Base-by-base conservation (phyloP, 441 rosid species). In the Bocquillonia castaneifolia region DNA sequence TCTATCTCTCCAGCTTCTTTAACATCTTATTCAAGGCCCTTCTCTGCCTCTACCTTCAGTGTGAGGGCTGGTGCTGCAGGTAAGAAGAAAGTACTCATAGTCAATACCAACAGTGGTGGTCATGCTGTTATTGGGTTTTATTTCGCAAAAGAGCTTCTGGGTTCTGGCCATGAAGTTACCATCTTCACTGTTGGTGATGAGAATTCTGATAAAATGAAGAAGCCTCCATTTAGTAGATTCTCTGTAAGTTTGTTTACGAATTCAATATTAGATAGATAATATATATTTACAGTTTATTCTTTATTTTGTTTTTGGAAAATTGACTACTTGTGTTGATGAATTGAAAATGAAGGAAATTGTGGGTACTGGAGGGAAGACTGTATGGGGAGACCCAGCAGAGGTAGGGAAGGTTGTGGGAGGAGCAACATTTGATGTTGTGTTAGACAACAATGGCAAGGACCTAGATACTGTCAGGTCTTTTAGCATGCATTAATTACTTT, bases 301-400 rank as follows among this genome's bases (percentile, higher is more conserved):
- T 17, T 6, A 31, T 10, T 40, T 55, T 18, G 28, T 42, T 45
- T 34, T 62, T 47, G 29, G 15, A 18, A 13, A 26, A 3, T 69
- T 55, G 45, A 47, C 6, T 2, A 26, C 52, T 62, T 10, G 7
- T 45, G 39, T 55, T 57, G 32, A 45, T 59, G 40, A n/a, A n/a
- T n/a, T n/a, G n/a, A n/a, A n/a, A n/a, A n/a, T n/a, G n/a, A 64
- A 91, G 97, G 97, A 93, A 91, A 88, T 91, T 68, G 85, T 84
- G 50, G 76, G 90, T 71, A 89, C 77, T 26, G 97, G 97, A 63
- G 97, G 98, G 37, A 83, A 87, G 76, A 85, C 96, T 0, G 85
- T 82, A 28, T 93, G 97, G 98, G 98, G 97, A 68, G 84, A 84
- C 57, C 97, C 97, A 0, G 84, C 86, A 0, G 88, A 84, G 13